Conservation (phyloP, 2,329 filamentous ascomycete genomes). For the Exophiala sideris region DNA sequence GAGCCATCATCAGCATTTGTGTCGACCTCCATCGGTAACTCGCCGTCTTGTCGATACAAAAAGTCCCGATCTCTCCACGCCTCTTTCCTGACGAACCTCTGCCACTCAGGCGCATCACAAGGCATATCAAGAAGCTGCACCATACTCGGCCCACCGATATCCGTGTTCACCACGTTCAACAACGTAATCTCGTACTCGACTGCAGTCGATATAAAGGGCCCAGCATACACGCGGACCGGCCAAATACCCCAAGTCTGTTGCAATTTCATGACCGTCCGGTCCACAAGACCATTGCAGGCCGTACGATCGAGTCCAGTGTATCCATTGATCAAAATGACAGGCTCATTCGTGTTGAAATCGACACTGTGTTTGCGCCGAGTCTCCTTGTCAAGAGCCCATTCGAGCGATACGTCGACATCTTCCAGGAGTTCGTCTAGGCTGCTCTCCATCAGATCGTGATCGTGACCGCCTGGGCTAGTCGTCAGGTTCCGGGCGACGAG, state of each 20-base stretch:
- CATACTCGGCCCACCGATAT: conserved; percentile 29
- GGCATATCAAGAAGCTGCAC: conserved; percentile 25
- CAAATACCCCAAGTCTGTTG: conserved; percentile 20
- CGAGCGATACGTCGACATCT: conserved; percentile 14
- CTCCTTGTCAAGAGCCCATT: conserved; percentile 12
- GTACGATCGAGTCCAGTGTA: neutral
- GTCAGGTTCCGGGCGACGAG: conserved; percentile 17
- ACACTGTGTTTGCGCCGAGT: conserved; percentile 8
- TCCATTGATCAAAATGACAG: conserved; percentile 24
- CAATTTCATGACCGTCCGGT: conserved; percentile 13
- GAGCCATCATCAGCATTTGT: conserved; percentile 13
- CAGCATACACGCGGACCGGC: conserved; percentile 26
- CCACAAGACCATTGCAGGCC: conserved; percentile 1
- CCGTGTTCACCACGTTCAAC: conserved; percentile 29
- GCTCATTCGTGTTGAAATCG: conserved; percentile 28
- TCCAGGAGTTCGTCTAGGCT: neutral
- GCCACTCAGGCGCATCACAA: conserved; percentile 23
- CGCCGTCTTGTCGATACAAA: conserved; percentile 13
- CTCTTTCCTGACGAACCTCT: conserved; percentile 14
- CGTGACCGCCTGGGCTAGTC: conserved; percentile 4
- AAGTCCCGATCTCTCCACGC: conserved; percentile 23
- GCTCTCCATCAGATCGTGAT: neutral
- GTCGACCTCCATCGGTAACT: neutral
- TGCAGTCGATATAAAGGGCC: neutral
- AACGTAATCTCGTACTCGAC: conserved; percentile 19